Evolutionary conservation across 768 basidiomycete genomes (phyloP), one percentile per base, ranked within the genome.

Genomic region (Termitomyces bulborhizus): DNA sequence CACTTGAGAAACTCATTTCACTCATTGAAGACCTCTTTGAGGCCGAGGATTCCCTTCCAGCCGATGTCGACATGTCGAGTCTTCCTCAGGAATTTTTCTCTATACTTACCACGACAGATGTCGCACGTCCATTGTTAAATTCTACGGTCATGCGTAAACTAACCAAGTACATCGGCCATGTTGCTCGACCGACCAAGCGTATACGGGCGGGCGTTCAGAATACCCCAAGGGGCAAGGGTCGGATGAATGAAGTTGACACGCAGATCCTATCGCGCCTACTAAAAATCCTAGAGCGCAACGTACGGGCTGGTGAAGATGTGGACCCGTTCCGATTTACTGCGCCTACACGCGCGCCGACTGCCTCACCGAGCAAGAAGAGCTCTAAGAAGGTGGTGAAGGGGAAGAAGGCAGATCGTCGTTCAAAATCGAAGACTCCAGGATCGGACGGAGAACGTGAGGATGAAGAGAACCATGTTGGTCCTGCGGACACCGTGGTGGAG

Each of bases 1-100:
- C 88, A 0, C 68, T 89, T 4, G 88, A 94, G 63, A 95, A 90
- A 66, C 75, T 98, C 9, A 75, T 73, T 0, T 82, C 83, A 2
- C 71, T 92, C 16, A 73, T 96, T 1, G 90, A 93, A 59, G 93
- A 96, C 52, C 79, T 97, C 15, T 89, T 96, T 54, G 86, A 89
- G 58, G 84, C 88, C 0, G 85, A 90, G 61, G 93, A 94, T 64
- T 67, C 77, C 0, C 71, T 92, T 15, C 78, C 85, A 3, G 71
- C 82, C 0, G 85, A 88, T 47, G 67, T 73, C 2, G 76, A 78
- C 39, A 57, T 71, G n/a, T 57, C 65, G 13, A 76, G 83, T 49
- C 71, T 92, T 12, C 74, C 83, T 3, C 65, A 73, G 29, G 80
- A 85, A 7, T 87, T 76, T 65, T 93, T 84, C 68, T 93, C 84